These are phyloP conservation scores for Heterobasidion occidentale DNA, from an alignment of 1,284 basidiomycete genomes.

Conservation along the genomic window DNA sequence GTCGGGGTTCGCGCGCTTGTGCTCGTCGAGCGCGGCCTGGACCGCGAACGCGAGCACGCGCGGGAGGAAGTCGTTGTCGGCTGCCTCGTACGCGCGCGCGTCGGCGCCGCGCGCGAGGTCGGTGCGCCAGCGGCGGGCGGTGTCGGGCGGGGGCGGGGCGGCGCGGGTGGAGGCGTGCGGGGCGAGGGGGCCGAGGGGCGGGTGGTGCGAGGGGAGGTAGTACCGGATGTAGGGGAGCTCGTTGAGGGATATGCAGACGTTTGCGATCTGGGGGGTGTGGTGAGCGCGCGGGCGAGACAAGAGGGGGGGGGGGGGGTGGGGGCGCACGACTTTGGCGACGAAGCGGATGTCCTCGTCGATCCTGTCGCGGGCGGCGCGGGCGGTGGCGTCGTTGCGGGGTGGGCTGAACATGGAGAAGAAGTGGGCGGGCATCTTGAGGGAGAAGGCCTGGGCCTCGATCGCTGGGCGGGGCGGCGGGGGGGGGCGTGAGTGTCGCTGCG, in stretches of 20 bases:
- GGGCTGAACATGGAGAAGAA: slow-evolving; percentile 88
- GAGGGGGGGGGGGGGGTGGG: not conserved
- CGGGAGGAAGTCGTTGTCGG: slow-evolving; percentile 65
- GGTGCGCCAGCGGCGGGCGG: slow-evolving; percentile 60
- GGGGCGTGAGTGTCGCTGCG: slow-evolving; percentile 6
- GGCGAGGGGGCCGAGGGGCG: slow-evolving; percentile 80
- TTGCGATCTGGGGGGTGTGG: slow-evolving; percentile 80
- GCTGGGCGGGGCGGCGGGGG: slow-evolving; percentile 34
- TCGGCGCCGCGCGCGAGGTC: slow-evolving; percentile 62
- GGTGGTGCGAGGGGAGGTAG: slow-evolving; percentile 80
- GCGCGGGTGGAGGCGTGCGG: slow-evolving; percentile 52
- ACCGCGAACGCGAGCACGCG: slow-evolving; percentile 79
- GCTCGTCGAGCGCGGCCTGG: slow-evolving; percentile 76
- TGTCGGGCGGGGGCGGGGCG: slow-evolving; percentile 55
- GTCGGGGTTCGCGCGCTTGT: slow-evolving; percentile 79
- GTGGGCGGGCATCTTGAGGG: slow-evolving; percentile 62
- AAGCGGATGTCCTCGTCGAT: slow-evolving; percentile 82
- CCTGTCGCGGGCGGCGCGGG: slow-evolving; percentile 52
- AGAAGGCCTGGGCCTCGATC: slow-evolving; percentile 79
- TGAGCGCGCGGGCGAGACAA: slow-evolving; percentile 6
- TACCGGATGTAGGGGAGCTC: slow-evolving; percentile 95
- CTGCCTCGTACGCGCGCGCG: slow-evolving; percentile 56
- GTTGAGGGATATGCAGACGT: slow-evolving; percentile 86
- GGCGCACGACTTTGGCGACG: slow-evolving; percentile 54
- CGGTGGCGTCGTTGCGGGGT: slow-evolving; percentile 58